phyloP scores from a whole-genome alignment of 176 grass and related monocot genomes.

The Thalia dealbata region DNA sequence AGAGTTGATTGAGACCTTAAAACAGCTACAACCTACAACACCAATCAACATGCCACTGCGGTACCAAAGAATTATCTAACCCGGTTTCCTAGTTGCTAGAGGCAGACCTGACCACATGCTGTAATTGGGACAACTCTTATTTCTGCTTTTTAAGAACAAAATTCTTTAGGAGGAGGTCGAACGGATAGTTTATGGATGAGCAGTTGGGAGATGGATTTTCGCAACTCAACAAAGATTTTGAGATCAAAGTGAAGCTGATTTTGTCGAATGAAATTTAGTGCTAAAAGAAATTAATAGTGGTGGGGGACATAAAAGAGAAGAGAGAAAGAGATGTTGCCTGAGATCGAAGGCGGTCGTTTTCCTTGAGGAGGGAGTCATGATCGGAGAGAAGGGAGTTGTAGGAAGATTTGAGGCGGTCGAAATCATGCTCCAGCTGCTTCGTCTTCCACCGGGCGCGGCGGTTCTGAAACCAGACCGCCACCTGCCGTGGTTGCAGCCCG shows the following conservation, averaged over 20 bases:
- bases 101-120: background rate
- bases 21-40: background rate
- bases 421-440: conserved; percentile 89
- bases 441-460: conserved; percentile 89
- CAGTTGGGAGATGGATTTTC: background rate
- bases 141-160: background rate
- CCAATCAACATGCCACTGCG: background rate
- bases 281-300: background rate
- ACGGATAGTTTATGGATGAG: no score
- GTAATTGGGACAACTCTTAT: background rate
- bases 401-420: conserved; percentile 56
- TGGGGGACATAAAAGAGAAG: background rate
- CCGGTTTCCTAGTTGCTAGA: background rate
- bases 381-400: conserved; percentile 51
- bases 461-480: conserved; percentile 96
- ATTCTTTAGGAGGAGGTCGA: no score
- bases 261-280: background rate
- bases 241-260: background rate
- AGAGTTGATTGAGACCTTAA: background rate
- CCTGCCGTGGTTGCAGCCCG: conserved; percentile 78
- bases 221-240: background rate
- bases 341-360: conserved; percentile 57
- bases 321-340: conserved; percentile 28
- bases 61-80: background rate
- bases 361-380: conserved; percentile 49